Evolutionary conservation across 1,139 yeast species (phyloP).

Genomic region (Kluyveromyces marxianus): DNA sequence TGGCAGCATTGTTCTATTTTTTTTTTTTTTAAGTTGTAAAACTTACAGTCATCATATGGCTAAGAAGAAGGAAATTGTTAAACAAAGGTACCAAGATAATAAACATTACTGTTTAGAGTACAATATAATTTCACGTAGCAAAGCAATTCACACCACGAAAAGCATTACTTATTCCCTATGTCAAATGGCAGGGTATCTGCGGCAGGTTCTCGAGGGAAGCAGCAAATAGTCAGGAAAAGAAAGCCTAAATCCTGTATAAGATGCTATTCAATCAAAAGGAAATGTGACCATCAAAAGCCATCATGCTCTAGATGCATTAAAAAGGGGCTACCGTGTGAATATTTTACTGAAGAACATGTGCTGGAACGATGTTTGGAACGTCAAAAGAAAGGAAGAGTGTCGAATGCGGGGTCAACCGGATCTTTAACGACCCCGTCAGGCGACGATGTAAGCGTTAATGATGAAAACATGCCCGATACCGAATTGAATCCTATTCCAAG

Average conservation of each 20-base stretch:
- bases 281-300: slow-evolving; percentile 4
- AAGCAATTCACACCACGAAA: too few relatives aligned
- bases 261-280: slow-evolving; percentile 1
- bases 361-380: slow-evolving; percentile 1
- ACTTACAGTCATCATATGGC: too few relatives aligned
- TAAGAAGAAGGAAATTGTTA: too few relatives aligned
- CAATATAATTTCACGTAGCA: too few relatives aligned
- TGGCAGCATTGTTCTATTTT: too few relatives aligned
- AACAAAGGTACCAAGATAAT: too few relatives aligned
- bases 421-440: background rate
- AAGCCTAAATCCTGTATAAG: slow-evolving; percentile 2
- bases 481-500: slow-evolving; percentile 3
- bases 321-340: background rate
- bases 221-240: slow-evolving; percentile 1
- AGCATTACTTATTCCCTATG: too few relatives aligned
- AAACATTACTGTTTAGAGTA: too few relatives aligned
- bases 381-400: too few relatives aligned
- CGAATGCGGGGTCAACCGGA: too few relatives aligned
- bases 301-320: background rate
- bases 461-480: background rate
- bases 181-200: too few relatives aligned
- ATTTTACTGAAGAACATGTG: slow-evolving; percentile 3
- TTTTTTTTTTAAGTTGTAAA: too few relatives aligned
- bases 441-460: background rate
- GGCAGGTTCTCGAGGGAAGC: slow-evolving; percentile 1